Evolutionary conservation across 2,329 filamentous ascomycete species (phyloP).

Genomic region (Metarhizium humberi): DNA sequence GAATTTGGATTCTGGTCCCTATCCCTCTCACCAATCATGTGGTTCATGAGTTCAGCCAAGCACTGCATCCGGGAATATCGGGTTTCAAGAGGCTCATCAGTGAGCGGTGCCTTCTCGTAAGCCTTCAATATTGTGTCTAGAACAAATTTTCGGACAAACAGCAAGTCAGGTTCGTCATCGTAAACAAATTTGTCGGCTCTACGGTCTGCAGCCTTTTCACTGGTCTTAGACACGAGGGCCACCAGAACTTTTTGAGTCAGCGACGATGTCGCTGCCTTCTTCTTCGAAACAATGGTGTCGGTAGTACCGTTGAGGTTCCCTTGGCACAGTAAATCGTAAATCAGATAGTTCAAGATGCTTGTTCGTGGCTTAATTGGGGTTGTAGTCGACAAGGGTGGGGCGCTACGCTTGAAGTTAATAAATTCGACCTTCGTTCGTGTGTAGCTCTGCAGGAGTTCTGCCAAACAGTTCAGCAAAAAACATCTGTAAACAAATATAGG

Average conservation of each 20-base stretch:
- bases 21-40: conserved; percentile 78
- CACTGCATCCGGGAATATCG: conserved; percentile 84
- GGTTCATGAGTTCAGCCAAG: conserved; percentile 83
- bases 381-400: conserved; percentile 69
- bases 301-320: conserved; percentile 56
- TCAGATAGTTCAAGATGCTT: conserved; percentile 85
- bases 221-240: conserved; percentile 79
- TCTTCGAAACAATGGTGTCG: conserved; percentile 71
- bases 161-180: conserved; percentile 73
- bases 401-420: conserved; percentile 95
- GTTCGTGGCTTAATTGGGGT: conserved; percentile 93
- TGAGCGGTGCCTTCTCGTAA: conserved; percentile 77
- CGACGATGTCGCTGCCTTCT: conserved; percentile 72
- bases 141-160: conserved; percentile 91
- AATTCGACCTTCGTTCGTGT: conserved; percentile 96
- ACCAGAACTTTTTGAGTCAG: conserved; percentile 84
- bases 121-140: conserved; percentile 86
- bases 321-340: conserved; percentile 64
- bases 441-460: conserved; percentile 85
- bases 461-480: conserved; percentile 85
- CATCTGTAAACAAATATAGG: conserved; percentile 95
- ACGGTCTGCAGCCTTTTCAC: conserved; percentile 59
- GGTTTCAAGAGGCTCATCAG: conserved; percentile 69
- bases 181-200: conserved; percentile 49
- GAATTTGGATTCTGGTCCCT: conserved; percentile 41